Conservation (phyloP, 1,139 yeast species). For the Yamadazyma atlantica region DNA sequence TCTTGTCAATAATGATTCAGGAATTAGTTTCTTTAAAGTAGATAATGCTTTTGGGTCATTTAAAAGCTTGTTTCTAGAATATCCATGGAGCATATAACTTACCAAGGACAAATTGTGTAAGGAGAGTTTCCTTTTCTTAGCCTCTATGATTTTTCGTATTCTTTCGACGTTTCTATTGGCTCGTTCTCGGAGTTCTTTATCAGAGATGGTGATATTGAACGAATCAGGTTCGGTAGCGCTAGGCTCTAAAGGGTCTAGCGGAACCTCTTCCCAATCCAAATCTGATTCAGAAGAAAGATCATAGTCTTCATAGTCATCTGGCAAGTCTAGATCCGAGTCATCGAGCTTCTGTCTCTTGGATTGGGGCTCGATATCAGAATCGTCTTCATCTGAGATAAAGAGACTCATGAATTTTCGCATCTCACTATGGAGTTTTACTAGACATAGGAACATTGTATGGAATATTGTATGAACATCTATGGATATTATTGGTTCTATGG, state of each 20-base stretch:
- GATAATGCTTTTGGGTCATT: slow-evolving; percentile 21
- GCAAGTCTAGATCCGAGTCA: neutral
- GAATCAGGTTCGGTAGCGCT: neutral
- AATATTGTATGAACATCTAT: too few relatives aligned
- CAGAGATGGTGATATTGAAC: neutral
- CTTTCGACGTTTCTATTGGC: neutral
- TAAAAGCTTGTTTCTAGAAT: slow-evolving; percentile 25
- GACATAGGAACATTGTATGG: too few relatives aligned
- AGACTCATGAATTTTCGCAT: neutral
- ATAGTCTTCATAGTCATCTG: neutral
- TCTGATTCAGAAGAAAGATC: slow-evolving; percentile 1
- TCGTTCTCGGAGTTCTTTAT: neutral
- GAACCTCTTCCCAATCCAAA: slow-evolving; percentile 2
- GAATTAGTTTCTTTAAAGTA: slow-evolving; percentile 26
- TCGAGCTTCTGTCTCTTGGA: neutral
- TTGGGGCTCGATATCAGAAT: neutral
- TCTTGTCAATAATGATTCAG: slow-evolving; percentile 20
- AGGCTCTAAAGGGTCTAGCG: neutral
- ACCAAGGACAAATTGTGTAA: slow-evolving; percentile 29
- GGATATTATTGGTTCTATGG: too few relatives aligned
- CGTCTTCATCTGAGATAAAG: neutral
- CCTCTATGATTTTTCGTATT: slow-evolving; percentile 3
- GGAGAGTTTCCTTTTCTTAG: slow-evolving; percentile 14
- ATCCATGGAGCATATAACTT: slow-evolving; percentile 25
- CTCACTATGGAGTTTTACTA: too few relatives aligned